Conservation (phyloP, 768 basidiomycete species). For the Amanita phalloides region DNA sequence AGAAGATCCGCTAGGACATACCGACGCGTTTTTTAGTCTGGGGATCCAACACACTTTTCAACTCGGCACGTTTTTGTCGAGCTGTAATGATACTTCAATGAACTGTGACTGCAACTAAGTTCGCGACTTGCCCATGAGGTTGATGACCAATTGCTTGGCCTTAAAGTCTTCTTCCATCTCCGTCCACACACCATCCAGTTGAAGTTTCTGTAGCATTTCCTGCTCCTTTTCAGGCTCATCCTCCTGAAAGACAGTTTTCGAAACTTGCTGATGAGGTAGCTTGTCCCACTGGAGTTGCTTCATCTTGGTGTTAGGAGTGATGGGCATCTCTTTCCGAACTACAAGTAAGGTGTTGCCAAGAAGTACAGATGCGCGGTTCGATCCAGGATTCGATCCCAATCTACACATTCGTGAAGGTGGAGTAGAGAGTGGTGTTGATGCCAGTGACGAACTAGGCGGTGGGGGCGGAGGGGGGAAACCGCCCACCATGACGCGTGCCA, state of each 20-base stretch:
- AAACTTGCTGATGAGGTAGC: constrained; percentile 78
- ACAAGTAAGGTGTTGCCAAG: constrained; percentile 47
- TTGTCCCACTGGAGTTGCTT: constrained; percentile 99
- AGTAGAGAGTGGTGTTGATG: constrained; percentile 7
- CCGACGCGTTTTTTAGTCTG: constrained; percentile 92
- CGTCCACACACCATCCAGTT: constrained; percentile 80
- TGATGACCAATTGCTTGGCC: constrained; percentile 88
- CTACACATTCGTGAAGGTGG: constrained; percentile 21
- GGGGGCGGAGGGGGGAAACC: constrained; percentile 15
- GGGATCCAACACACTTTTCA: constrained; percentile 84
- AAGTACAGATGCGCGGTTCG: constrained; percentile 50
- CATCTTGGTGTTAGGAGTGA: constrained; percentile 86
- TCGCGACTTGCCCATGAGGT: constrained; percentile 60
- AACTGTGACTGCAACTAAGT: constrained; percentile 5
- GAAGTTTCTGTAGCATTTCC: constrained; percentile 75
- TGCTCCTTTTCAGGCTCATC: constrained; percentile 60
- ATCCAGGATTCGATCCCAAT: constrained; percentile 25
- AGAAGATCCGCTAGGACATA: constrained; percentile 26
- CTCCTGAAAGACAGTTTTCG: constrained; percentile 77
- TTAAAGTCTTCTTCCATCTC: constrained; percentile 99
- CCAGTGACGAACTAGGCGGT: constrained; percentile 18
- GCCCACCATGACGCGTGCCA: constrained; percentile 10
- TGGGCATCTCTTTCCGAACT: constrained; percentile 74
- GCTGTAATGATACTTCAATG: constrained; percentile 28
- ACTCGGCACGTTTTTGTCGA: constrained; percentile 77